These are phyloP conservation scores for Paraurostyla sp. DNA, from an alignment of 73 alveolate genomes.

Conservation along the genomic window DNA sequence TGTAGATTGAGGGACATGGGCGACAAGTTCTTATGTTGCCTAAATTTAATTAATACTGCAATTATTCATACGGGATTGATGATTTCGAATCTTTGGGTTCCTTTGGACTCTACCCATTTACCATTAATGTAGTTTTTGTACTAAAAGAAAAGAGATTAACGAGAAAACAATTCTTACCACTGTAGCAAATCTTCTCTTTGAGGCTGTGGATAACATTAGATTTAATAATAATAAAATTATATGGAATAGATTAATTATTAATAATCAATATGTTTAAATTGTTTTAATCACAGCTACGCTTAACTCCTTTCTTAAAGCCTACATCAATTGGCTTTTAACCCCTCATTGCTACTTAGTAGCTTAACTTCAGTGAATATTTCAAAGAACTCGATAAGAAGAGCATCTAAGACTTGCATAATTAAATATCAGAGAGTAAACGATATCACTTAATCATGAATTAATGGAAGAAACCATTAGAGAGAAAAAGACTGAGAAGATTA, in stretches of 20 bases:
- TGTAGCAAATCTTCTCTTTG: conserved; percentile 46
- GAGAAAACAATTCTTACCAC: conserved; percentile 14
- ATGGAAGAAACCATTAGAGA: conserved; percentile 77
- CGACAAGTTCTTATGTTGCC: conserved; percentile 84
- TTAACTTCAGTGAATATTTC: conserved; percentile 33
- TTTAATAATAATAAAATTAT: neutral
- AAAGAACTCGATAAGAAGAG: conserved; percentile 23
- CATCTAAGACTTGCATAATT: neutral
- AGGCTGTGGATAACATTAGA: conserved; percentile 14
- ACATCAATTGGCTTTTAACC: neutral
- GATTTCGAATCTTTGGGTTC: conserved; percentile 74
- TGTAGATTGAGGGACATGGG: conserved; percentile 81
- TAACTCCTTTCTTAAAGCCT: neutral
- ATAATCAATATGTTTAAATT: conserved; percentile 46
- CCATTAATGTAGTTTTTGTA: conserved; percentile 81
- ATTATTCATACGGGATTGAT: conserved; percentile 75
- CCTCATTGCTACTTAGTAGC: neutral
- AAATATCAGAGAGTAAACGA: neutral
- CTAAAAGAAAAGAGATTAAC: neutral
- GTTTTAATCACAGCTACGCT: neutral
- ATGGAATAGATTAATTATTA: conserved; percentile 10
- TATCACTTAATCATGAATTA: conserved; percentile 31
- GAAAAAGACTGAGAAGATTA: conserved; percentile 43
- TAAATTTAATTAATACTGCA: neutral
- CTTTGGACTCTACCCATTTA: conserved; percentile 80